A percentile compares a stretch with the other conserved stretches of the same genome.
These are phyloP conservation scores for Starmera dryadoides DNA, from an alignment of 805 yeast genomes.

Conservation along the genomic window DNA sequence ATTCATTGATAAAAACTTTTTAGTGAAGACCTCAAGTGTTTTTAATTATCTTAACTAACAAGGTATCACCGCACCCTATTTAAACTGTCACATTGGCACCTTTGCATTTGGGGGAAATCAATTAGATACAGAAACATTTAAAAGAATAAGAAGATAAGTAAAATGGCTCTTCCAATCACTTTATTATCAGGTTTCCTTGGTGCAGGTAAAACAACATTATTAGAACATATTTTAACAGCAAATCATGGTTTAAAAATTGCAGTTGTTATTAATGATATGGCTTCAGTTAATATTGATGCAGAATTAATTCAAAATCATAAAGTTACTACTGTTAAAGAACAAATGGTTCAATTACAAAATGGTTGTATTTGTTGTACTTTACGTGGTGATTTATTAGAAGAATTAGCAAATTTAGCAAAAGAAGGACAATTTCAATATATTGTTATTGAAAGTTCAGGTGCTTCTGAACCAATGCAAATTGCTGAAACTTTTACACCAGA, in stretches of 20 bases:
- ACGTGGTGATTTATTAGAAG: slow-evolving; percentile 38
- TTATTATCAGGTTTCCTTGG: slow-evolving; percentile 41
- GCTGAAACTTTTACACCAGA: slow-evolving; percentile 41
- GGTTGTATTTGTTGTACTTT: slow-evolving; percentile 44
- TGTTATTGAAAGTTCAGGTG: slow-evolving; percentile 39
- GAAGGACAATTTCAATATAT: slow-evolving; percentile 32
- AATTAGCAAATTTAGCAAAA: slow-evolving; percentile 28
- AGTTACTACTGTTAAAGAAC: slow-evolving; percentile 33
- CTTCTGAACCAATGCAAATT: slow-evolving; percentile 43
- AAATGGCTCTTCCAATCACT: slow-evolving; percentile 39
- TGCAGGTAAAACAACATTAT: slow-evolving; percentile 38
- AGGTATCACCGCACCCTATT: too few species aligned
- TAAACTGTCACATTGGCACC: too few species aligned
- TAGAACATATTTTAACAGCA: slow-evolving; percentile 33
- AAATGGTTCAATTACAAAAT: slow-evolving; percentile 36
- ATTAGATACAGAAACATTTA: too few species aligned
- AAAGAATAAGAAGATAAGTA: too few species aligned
- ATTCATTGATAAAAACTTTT: too few species aligned
- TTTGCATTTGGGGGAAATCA: too few species aligned
- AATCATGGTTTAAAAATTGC: slow-evolving; percentile 36
- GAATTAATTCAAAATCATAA: slow-evolving; percentile 30
- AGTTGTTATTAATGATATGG: slow-evolving; percentile 39
- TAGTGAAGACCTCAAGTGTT: too few species aligned
- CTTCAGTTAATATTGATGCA: slow-evolving; percentile 37
- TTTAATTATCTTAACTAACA: too few species aligned